Evolutionary conservation across 148 eudicot genomes (phyloP).

Genomic region (Rhododendron williamsianum): DNA sequence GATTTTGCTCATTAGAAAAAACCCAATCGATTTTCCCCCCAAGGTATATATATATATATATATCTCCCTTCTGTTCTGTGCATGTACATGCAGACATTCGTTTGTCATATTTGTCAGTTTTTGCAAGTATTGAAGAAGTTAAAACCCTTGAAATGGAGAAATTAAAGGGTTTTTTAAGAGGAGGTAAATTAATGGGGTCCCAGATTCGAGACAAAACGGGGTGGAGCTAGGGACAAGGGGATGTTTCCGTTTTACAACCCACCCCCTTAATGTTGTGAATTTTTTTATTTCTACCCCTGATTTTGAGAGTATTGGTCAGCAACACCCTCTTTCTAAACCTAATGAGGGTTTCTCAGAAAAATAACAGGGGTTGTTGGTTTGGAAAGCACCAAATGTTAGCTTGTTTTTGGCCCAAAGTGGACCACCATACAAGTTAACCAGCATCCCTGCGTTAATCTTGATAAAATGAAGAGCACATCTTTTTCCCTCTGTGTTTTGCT

Average conservation of each 20-base stretch:
- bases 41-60: neutral
- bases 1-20: neutral
- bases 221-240: neutral
- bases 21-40: neutral
- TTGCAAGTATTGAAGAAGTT: neutral
- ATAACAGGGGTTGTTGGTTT: neutral
- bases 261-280: neutral
- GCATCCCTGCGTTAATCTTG: neutral
- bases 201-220: neutral
- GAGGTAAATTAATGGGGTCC: neutral
- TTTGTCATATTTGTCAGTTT: neutral
- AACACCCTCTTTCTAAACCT: neutral
- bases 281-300: neutral
- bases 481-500: neutral
- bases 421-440: neutral
- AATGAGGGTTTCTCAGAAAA: neutral
- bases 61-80: neutral
- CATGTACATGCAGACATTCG: neutral
- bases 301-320: neutral
- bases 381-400: neutral
- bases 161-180: neutral
- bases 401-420: neutral
- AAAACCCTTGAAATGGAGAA: neutral
- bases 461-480: neutral
- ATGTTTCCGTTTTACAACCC: neutral